Conservation (phyloP, 108 stramenopile genomes). For the Cyclotella kingstonii region DNA sequence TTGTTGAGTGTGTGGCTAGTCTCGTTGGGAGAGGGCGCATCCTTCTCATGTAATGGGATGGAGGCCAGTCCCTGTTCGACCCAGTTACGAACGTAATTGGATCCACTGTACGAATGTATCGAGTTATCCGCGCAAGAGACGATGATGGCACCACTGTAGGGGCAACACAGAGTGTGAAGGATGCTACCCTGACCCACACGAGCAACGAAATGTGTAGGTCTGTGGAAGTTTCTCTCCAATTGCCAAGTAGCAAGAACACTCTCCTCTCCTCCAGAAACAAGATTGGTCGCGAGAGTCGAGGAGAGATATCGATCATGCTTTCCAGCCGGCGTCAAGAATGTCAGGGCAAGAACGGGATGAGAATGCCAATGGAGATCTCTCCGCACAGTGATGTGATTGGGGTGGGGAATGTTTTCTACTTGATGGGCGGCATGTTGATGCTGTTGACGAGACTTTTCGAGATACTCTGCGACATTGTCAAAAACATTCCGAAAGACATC, state of each 20-base stretch:
- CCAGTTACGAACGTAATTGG: constrained; percentile 63
- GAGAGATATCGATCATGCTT: not conserved
- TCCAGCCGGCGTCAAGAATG: constrained; percentile 31
- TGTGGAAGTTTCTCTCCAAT: constrained; percentile 52
- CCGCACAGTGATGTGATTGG: constrained; percentile 40
- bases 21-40: constrained; percentile 7
- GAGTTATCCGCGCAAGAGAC: constrained; percentile 70
- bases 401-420: constrained; percentile 36
- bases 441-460: constrained; percentile 12
- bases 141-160: constrained; percentile 37
- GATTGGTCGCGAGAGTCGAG: constrained; percentile 26
- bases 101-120: constrained; percentile 57
- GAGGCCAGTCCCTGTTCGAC: constrained; percentile 62
- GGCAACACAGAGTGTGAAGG: constrained; percentile 40
- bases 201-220: constrained; percentile 60
- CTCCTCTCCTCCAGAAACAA: constrained; percentile 81
- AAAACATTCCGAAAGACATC: constrained; percentile 53
- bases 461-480: constrained; percentile 39
- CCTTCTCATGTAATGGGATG: constrained; percentile 17
- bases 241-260: constrained; percentile 78
- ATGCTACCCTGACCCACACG: constrained; percentile 67
- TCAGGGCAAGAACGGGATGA: constrained; percentile 61
- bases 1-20: not conserved
- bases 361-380: constrained; percentile 79
- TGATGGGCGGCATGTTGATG: not conserved